Evolutionary conservation across 2,329 filamentous ascomycete genomes (phyloP), one percentile per base, ranked within the genome.

Genomic region (Neonectria sp.): DNA sequence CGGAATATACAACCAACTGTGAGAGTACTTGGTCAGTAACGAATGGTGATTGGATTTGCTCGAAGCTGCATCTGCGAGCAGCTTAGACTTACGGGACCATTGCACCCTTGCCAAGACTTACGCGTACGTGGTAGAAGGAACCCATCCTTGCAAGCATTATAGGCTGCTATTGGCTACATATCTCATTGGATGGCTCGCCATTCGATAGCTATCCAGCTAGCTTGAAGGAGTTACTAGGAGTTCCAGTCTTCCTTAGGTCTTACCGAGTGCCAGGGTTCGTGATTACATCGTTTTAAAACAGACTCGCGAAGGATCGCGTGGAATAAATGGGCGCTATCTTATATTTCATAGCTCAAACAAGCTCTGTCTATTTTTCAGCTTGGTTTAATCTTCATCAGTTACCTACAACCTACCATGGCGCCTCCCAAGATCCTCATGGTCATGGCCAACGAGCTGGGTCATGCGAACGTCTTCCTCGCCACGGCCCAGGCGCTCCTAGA

Each of bases 401-500:
- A 33, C 49, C 6, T 6, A 49, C 24, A 49, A 13, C 6, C 6
- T 25, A 17, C 25, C 25, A 49, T 49, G 46, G 46, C 46, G 13
- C 7, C 46, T 3, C 46, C 24, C 12, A 64, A 64, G 48, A 59
- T 64, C 5, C 29, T 64, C 9, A 53, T 59, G 35, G 24, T 51
- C 21, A 56, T 43, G 9, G 53, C 55, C 45, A 55, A 33, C 24
- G 62, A 65, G 15, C 48, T 48, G 24, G 62, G 62, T 31, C 62
- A 65, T 13, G 62, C 62, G n/a, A 65, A 65, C n/a, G 62, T 65
- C n/a, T 29, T 65, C 8, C 33, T 65, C 9, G 55, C 62, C 13
- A 60, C 62, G 3, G 56, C 56, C 12, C 27, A 65, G 11, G 62
- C 46, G 55, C 24, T 65, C 12, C 27, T 64, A 21, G 24, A 40